Conservation (phyloP, 2,329 filamentous ascomycete species). For the Helotiales sp. region DNA sequence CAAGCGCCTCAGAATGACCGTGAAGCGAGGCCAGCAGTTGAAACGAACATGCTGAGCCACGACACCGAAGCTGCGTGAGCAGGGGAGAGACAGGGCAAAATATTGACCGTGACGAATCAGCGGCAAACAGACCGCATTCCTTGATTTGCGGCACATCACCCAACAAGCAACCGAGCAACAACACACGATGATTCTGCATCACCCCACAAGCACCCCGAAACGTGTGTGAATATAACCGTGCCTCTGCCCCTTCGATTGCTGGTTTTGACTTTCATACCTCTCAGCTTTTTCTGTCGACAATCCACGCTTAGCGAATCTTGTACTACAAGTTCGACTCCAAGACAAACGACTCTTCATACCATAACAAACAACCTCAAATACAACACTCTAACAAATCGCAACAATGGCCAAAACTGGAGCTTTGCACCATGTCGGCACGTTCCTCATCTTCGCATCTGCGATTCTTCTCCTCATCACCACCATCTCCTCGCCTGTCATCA, state of each 20-base stretch:
- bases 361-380: background rate
- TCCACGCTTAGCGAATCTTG: background rate
- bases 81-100: background rate
- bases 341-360: background rate
- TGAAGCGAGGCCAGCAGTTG: background rate
- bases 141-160: slow-evolving; percentile 11
- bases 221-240: slow-evolving; percentile 7
- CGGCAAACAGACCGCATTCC: slow-evolving; percentile 9
- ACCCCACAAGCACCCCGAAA: background rate
- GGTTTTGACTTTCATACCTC: background rate
- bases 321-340: background rate
- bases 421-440: slow-evolving; percentile 57
- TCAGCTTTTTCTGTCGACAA: background rate
- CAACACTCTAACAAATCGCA: slow-evolving; percentile 3
- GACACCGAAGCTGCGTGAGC: background rate
- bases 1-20: background rate
- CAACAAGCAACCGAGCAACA: background rate
- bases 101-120: slow-evolving; percentile 3
- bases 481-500: slow-evolving; percentile 59
- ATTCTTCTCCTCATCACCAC: slow-evolving; percentile 58
- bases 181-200: slow-evolving; percentile 8
- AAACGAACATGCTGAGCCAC: slow-evolving; percentile 13
- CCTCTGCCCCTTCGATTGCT: background rate
- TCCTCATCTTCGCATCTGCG: slow-evolving; percentile 54
- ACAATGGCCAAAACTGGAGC: slow-evolving; percentile 32